Base-by-base conservation (phyloP, 148 eudicot species). In the Diospyros lotus region DNA sequence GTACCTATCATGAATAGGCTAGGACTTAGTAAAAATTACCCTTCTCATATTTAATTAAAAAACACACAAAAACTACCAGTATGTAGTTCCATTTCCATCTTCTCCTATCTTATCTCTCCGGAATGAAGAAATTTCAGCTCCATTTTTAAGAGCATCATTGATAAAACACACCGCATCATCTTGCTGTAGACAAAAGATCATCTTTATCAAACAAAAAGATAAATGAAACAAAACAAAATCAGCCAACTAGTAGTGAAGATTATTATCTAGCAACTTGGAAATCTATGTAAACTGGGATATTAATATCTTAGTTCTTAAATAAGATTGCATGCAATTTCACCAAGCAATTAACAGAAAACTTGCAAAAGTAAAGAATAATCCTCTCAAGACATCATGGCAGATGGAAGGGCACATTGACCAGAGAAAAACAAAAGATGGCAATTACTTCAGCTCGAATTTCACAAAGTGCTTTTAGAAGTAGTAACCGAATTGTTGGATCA, bases 381-480 rank as follows among this genome's bases (percentile, higher is more conserved):
- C 10, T 63, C 7, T 68, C 45, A 58, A 58, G 15, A 58, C 28
- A 45, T 59, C 4, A 13, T 62, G 46, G 41, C 38, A 52, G 40
- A 41, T 48, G 43, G 51, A 41, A 71, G 75, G 64, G 2, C 65
- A 46, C 69, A 74, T 51, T 40, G 48, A 62, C 4, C 66, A 17
- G 7, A 50, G 28, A 17, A 76, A 72, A 54, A 54, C 59, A 43
- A 51, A 53, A 54, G 68, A 2, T 56, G 13, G 68, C 75, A 66
- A 64, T 64, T 84, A 95, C 98, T 81, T 80, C 85, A 51, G 85
- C 85, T 80, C 98, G 89, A 78, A 90, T 76, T 82, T 95, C 98
- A 82, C 98, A 95, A 66, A 95, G 85, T 51, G 97, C 97, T 83
- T 89, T 95, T 61, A 95, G 79, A 82, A 95, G 88, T 70, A 72